Evolutionary conservation across 345 rosid genomes (phyloP).

Genomic region (Brassica juncea): DNA sequence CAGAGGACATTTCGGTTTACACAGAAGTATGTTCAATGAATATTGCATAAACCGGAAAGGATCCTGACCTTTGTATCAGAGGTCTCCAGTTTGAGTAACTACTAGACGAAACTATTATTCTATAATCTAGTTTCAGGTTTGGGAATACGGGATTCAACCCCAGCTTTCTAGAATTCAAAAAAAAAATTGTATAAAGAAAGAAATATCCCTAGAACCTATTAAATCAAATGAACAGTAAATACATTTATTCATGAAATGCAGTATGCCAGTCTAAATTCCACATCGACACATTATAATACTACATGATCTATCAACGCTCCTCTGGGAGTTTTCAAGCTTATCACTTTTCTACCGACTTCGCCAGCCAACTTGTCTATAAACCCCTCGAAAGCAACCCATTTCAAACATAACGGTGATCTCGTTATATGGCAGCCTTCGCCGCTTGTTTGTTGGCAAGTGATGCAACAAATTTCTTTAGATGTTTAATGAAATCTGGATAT

Average conservation of each 20-base stretch:
- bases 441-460: slow-evolving; percentile 49
- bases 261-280: background rate
- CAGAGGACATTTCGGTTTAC: background rate
- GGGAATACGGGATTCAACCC: background rate
- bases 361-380: slow-evolving; percentile 61
- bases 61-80: background rate
- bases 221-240: background rate
- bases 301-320: slow-evolving; percentile 67
- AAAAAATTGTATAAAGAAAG: background rate
- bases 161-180: background rate
- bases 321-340: slow-evolving; percentile 35
- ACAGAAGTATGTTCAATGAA: background rate
- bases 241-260: background rate
- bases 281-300: slow-evolving; percentile 32
- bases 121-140: background rate
- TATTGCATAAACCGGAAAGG: background rate
- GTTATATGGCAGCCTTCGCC: slow-evolving; percentile 21
- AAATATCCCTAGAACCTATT: background rate
- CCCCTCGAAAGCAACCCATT: slow-evolving; percentile 52
- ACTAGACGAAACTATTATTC: background rate
- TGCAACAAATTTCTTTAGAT: slow-evolving; percentile 70
- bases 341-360: slow-evolving; percentile 42
- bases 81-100: background rate
- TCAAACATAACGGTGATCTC: slow-evolving; percentile 59
- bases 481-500: slow-evolving; percentile 79